Base-by-base conservation (phyloP, 352 stramenopile species). In the Pythium dissimile region DNA sequence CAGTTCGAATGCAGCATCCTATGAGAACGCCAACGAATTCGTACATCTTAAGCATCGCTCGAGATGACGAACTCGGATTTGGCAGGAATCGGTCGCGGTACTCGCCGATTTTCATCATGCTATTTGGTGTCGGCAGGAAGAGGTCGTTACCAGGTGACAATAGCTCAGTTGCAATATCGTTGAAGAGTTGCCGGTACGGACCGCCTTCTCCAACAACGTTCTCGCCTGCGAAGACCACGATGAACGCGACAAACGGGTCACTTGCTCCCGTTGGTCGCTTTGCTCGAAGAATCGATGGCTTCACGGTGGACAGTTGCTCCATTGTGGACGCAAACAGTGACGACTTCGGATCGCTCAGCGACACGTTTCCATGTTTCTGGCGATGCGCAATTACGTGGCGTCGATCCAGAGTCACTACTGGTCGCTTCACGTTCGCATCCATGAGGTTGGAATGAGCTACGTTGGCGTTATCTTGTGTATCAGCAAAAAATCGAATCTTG, bases 241-340 rank as follows among this genome's bases (percentile, higher is more conserved):
- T 87, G 63, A 92, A 92, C 21, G 83, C 75, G 15, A 92, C 78
- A 42, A 92, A 92, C 24, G 83, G 83, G 44, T 92, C 83, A 39
- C 80, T 89, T 10, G 83, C 83, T 31, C 83, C 83, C 1, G 76
- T 86, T 0, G 83, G 83, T n/a, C 83, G 75, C 61, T 89, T 90
- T 7, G 77, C 78, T 2, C 80, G 76, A 23, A 92, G 59, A 20
- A 73, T 28, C 8, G 72, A 75, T 2, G 78, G 70, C 2, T 74
- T 72, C 12, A 88, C 70, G 8, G 46, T 47, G 5, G 68, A 67
- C 15, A 92, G 53, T 30, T 92, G 83, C 9, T 60, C 49, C 69
- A 84, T 85, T 4, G 77, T 80, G 13, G 71, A 75, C 16, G 73
- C 80, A 67, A 92, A 92, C 1, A 92, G 60, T n/a, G 80, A 90